Conservation (phyloP, 768 basidiomycete genomes). For the Boletus patriciae region DNA sequence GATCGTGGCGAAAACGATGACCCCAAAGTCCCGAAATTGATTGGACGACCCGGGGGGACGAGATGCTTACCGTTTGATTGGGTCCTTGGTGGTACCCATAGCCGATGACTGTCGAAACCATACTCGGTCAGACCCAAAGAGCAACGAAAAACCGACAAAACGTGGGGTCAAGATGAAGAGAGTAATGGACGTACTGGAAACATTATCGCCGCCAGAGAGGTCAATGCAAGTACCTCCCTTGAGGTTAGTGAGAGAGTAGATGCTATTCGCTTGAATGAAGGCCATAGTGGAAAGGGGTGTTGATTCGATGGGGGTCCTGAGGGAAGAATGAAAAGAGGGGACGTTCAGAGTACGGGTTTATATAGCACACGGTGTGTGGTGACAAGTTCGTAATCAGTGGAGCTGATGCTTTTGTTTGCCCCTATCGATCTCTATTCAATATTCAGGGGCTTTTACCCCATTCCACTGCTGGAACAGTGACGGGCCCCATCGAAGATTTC, state of each 20-base stretch:
- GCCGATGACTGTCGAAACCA: conserved; percentile 47
- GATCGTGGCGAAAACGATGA: too few species aligned
- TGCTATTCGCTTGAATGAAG: conserved; percentile 35
- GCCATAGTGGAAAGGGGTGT: conserved; percentile 12
- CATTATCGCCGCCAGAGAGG: conserved; percentile 53
- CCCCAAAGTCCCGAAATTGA: neutral
- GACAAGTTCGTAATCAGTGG: neutral
- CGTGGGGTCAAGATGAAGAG: too few species aligned
- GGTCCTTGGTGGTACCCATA: conserved; percentile 42
- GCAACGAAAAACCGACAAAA: too few species aligned
- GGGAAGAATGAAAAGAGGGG: neutral
- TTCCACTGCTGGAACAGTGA: too few species aligned
- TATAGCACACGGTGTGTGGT: neutral
- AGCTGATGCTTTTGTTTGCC: too few species aligned
- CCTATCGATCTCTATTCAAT: too few species aligned
- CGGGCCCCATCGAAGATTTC: too few species aligned
- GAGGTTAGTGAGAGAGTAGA: conserved; percentile 51
- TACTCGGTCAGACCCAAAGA: neutral
- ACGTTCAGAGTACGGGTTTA: neutral
- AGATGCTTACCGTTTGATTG: conserved; percentile 48
- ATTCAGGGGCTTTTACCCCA: too few species aligned
- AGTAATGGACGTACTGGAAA: conserved; percentile 38
- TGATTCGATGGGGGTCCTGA: neutral
- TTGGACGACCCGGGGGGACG: neutral
- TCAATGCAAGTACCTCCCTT: conserved; percentile 54